These are phyloP conservation scores for Nakazawaea anatomiae DNA, from an alignment of 805 yeast genomes.

Conservation along the genomic window DNA sequence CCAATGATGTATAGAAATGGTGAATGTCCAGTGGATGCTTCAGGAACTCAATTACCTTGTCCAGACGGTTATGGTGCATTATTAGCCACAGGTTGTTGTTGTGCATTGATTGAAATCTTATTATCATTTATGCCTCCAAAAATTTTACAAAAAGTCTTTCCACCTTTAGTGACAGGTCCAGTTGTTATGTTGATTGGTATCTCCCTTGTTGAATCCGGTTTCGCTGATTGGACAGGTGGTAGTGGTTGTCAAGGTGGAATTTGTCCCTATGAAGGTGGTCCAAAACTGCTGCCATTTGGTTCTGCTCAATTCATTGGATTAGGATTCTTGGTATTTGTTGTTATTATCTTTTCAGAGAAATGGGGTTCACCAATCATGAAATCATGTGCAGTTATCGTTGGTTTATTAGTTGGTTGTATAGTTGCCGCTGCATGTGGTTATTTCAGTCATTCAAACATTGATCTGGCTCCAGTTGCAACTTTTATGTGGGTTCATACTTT, in stretches of 20 bases:
- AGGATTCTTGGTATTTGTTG: constrained; percentile 74
- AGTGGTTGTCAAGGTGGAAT: constrained; percentile 44
- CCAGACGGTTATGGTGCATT: constrained; percentile 90
- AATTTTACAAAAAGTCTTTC: constrained; percentile 66
- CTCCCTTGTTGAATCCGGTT: constrained; percentile 62
- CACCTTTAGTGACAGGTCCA: constrained; percentile 90
- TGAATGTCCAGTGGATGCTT: constrained; percentile 53
- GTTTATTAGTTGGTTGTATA: constrained; percentile 81
- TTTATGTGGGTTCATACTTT: constrained; percentile 88
- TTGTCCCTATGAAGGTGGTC: constrained; percentile 47
- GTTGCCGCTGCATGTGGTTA: constrained; percentile 90
- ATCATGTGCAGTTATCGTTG: constrained; percentile 86
- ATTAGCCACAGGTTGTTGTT: constrained; percentile 71
- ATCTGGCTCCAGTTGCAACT: constrained; percentile 73
- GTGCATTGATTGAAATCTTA: constrained; percentile 69
- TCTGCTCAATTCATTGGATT: constrained; percentile 82
- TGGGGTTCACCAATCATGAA: constrained; percentile 95
- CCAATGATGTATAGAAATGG: constrained; percentile 79
- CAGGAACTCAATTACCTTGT: constrained; percentile 69
- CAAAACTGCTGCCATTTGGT: constrained; percentile 61
- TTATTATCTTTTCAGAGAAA: constrained; percentile 72
- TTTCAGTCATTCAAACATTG: constrained; percentile 52
- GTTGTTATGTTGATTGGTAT: constrained; percentile 80
- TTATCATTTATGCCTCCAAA: constrained; percentile 76
- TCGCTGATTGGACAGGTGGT: constrained; percentile 87